Conservation (phyloP, 2,329 filamentous ascomycete genomes). For the Orbilia blumenaviensis region DNA sequence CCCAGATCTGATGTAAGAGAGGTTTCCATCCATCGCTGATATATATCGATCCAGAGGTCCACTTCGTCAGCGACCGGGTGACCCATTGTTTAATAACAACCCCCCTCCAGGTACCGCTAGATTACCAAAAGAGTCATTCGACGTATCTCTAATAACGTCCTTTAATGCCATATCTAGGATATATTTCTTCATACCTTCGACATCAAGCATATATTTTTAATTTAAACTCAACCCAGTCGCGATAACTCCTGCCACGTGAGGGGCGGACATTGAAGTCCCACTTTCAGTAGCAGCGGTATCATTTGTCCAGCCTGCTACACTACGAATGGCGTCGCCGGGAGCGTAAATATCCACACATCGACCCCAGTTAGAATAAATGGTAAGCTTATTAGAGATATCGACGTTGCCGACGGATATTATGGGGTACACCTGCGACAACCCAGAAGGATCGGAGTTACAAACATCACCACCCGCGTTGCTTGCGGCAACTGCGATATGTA, state of each 20-base stretch:
- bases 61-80: too few relatives aligned
- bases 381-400: background rate
- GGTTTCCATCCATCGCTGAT: too few relatives aligned
- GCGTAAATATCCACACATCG: constrained; percentile 21
- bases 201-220: background rate
- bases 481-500: background rate
- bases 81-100: too few relatives aligned
- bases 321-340: background rate
- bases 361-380: background rate
- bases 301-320: background rate
- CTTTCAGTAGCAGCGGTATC: background rate
- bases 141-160: background rate
- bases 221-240: background rate
- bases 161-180: background rate
- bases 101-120: too few relatives aligned
- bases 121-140: too few relatives aligned
- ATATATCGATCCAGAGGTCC: too few relatives aligned
- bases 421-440: background rate
- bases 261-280: constrained; percentile 5
- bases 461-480: background rate
- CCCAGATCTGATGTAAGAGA: too few relatives aligned
- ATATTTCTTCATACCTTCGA: background rate
- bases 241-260: constrained; percentile 1
- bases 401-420: background rate
- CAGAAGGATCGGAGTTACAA: background rate